A percentile compares a stretch with the other conserved stretches of the same genome.
Conservation (phyloP, 768 basidiomycete species). For the Phallus indusiatus region DNA sequence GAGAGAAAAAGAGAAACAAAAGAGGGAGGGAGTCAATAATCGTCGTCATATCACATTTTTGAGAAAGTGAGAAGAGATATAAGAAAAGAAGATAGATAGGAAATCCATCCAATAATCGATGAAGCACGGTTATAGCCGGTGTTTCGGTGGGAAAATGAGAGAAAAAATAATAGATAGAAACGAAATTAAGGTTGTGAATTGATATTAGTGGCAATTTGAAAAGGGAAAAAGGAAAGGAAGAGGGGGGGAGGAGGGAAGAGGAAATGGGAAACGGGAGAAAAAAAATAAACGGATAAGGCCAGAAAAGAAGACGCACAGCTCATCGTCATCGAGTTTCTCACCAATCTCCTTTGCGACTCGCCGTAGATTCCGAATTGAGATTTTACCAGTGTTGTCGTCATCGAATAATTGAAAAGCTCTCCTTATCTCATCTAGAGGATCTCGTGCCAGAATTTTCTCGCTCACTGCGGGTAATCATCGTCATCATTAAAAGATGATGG, state of each 20-base stretch:
- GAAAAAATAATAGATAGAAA: neutral
- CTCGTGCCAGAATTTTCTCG: constrained; percentile 84
- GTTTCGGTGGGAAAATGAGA: neutral
- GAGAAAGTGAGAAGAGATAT: neutral
- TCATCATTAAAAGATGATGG: no score
- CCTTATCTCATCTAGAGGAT: constrained; percentile 94
- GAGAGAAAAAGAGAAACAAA: constrained; percentile 16
- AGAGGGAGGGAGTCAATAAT: no score
- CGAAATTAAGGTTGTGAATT: neutral
- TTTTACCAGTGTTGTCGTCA: constrained; percentile 92
- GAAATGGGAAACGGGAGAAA: neutral
- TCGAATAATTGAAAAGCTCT: constrained; percentile 96
- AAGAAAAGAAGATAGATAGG: neutral
- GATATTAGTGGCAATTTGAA: neutral
- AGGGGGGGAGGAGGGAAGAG: neutral
- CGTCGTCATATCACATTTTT: neutral
- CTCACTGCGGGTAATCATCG: constrained; percentile 58
- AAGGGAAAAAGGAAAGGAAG: neutral
- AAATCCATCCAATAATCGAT: neutral
- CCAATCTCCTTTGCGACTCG: constrained; percentile 96
- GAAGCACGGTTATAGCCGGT: neutral
- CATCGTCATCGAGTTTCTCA: constrained; percentile 90
- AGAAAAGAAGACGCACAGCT: constrained; percentile 58
- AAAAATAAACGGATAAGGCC: constrained; percentile 8
- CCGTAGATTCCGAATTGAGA: constrained; percentile 80